phyloP scores from a whole-genome alignment of 805 yeast species.

The Tetrapisispora pingtungensis region DNA sequence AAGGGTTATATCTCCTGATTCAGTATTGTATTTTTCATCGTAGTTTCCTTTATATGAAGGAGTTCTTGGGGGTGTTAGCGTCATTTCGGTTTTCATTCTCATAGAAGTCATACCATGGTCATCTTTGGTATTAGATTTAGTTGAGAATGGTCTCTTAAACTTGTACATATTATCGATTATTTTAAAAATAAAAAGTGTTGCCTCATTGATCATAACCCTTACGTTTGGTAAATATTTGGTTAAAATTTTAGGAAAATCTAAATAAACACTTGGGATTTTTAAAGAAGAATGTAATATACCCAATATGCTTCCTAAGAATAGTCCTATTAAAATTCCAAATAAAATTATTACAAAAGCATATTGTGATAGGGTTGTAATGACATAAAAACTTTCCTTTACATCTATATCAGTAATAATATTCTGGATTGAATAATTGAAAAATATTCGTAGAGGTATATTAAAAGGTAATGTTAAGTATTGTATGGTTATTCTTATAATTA shows the following conservation, averaged over 20 bases:
- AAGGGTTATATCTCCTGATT: neutral
- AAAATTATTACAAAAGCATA: conserved; percentile 17
- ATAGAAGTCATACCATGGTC: neutral
- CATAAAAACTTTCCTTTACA: conserved; percentile 8
- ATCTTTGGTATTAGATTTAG: neutral
- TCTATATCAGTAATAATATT: conserved; percentile 10
- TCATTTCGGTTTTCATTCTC: neutral
- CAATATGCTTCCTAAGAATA: conserved; percentile 12
- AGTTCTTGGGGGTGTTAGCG: neutral
- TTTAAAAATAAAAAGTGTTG: neutral
- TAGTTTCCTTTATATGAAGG: neutral
- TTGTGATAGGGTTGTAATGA: conserved; percentile 14
- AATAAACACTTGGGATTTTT: conserved; percentile 16
- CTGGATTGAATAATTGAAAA: conserved; percentile 18
- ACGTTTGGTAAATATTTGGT: neutral
- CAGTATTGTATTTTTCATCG: neutral
- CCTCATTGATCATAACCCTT: neutral
- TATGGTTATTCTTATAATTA: conserved; percentile 10
- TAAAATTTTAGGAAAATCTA: conserved; percentile 8
- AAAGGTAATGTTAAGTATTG: conserved; percentile 18
- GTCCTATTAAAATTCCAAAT: conserved; percentile 15
- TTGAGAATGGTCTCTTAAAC: neutral
- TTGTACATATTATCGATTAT: neutral
- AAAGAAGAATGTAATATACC: conserved; percentile 17
- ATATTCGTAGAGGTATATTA: conserved; percentile 18